A percentile compares a stretch with the other conserved stretches of the same genome.
phyloP scores from a whole-genome alignment of 192 early-diverging fungal species.

The Phycomyces nitens region DNA sequence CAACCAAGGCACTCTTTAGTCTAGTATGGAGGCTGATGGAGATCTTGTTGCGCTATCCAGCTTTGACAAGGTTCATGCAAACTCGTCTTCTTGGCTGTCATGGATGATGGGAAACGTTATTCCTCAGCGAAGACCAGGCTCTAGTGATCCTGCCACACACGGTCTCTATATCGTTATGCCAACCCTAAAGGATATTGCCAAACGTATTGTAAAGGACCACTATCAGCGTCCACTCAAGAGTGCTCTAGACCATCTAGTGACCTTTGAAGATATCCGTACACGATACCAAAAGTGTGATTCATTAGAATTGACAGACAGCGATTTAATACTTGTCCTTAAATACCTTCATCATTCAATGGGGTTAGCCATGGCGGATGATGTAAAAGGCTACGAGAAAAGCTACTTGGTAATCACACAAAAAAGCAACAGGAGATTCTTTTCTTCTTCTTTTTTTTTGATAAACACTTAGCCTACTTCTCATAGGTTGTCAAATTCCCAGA shows the following conservation, averaged over 20 bases:
- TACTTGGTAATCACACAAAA: slow-evolving; percentile 1
- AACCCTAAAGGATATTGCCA: slow-evolving; percentile 7
- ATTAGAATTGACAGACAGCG: slow-evolving; percentile 22
- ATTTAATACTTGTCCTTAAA: slow-evolving; percentile 27
- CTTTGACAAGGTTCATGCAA: neutral
- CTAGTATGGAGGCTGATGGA: slow-evolving; percentile 6
- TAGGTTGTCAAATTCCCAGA: slow-evolving; percentile 27
- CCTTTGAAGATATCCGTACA: slow-evolving; percentile 14
- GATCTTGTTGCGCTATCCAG: neutral
- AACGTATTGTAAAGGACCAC: slow-evolving; percentile 3
- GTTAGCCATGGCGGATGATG: slow-evolving; percentile 13
- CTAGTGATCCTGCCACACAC: neutral
- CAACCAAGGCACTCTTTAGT: neutral
- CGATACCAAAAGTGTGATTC: neutral
- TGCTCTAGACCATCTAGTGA: slow-evolving; percentile 12
- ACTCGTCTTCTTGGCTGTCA: slow-evolving; percentile 9
- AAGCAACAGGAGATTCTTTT: neutral
- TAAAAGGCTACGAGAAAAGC: slow-evolving; percentile 3
- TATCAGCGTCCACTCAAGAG: slow-evolving; percentile 8
- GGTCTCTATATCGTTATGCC: slow-evolving; percentile 10
- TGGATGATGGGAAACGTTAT: neutral
- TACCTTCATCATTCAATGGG: slow-evolving; percentile 23
- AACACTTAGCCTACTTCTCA: neutral
- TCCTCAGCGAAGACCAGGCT: slow-evolving; percentile 4
- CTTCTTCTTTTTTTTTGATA: no score